Evolutionary conservation across 495 filamentous ascomycete species (phyloP).

Genomic region (Neurospora pannonica): DNA sequence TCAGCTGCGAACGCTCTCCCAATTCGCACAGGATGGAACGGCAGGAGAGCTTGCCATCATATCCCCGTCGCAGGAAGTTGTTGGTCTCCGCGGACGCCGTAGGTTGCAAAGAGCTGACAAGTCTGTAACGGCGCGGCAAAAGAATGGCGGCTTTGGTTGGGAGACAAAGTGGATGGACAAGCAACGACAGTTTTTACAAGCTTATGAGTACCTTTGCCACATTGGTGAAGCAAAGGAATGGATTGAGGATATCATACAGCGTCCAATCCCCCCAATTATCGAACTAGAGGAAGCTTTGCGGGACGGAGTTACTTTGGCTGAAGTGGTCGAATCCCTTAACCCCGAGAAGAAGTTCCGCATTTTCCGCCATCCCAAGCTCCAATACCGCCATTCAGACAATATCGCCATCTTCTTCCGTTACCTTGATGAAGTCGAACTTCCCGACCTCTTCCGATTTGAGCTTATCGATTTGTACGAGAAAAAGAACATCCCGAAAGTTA

Average conservation of each 20-base stretch:
- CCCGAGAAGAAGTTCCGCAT: slow-evolving; percentile 68
- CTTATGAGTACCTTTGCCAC: slow-evolving; percentile 98
- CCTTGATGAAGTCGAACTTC: slow-evolving; percentile 84
- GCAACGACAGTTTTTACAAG: slow-evolving; percentile 89
- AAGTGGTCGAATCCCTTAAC: slow-evolving; percentile 86
- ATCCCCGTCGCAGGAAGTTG: slow-evolving; percentile 68
- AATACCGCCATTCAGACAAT: slow-evolving; percentile 96
- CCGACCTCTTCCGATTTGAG: slow-evolving; percentile 97
- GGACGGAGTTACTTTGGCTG: slow-evolving; percentile 90
- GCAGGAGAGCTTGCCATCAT: slow-evolving; percentile 72
- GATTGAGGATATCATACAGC: slow-evolving; percentile 91
- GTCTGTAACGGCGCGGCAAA: slow-evolving; percentile 34
- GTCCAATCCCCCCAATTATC: slow-evolving; percentile 88
- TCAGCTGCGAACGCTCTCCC: slow-evolving; percentile 82
- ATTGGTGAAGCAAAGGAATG: slow-evolving; percentile 99
- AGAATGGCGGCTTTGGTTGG: slow-evolving; percentile 54
- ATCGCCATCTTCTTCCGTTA: slow-evolving; percentile 91
- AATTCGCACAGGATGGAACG: slow-evolving; percentile 64
- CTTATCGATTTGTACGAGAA: slow-evolving; percentile 98
- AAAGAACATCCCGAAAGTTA: slow-evolving; percentile 98
- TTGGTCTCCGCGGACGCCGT: slow-evolving; percentile 73
- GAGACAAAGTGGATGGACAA: slow-evolving; percentile 98
- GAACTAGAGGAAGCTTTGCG: slow-evolving; percentile 87
- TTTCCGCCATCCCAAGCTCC: slow-evolving; percentile 72
- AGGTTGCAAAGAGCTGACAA: slow-evolving; percentile 66